phyloP scores from a whole-genome alignment of 805 yeast genomes.

The Barnettozyma pratensis region DNA sequence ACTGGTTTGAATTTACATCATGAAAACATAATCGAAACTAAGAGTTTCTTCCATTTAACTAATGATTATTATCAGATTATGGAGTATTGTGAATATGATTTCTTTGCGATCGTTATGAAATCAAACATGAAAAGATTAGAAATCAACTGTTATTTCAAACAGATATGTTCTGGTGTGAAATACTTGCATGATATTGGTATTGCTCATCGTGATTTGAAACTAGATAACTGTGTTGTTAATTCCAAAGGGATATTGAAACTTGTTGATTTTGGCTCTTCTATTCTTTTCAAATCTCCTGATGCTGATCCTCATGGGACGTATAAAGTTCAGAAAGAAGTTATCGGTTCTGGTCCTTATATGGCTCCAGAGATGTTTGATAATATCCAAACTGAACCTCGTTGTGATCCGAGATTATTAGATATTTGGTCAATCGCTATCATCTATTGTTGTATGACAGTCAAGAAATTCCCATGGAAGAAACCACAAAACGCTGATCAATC shows the following conservation, averaged over 20 bases:
- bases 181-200: conserved; percentile 74
- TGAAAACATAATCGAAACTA: conserved; percentile 73
- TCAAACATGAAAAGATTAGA: conserved; percentile 78
- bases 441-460: conserved; percentile 80
- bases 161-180: conserved; percentile 64
- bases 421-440: conserved; percentile 83
- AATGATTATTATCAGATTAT: conserved; percentile 72
- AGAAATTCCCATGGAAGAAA: conserved; percentile 85
- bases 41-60: conserved; percentile 46
- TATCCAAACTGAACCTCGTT: conserved; percentile 29
- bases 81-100: conserved; percentile 84
- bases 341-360: conserved; percentile 81
- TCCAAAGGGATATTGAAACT: conserved; percentile 67
- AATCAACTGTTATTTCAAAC: conserved; percentile 77
- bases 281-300: conserved; percentile 66
- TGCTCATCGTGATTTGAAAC: conserved; percentile 77
- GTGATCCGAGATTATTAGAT: conserved; percentile 77
- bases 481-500: conserved; percentile 69
- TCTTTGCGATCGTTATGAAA: conserved; percentile 83
- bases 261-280: conserved; percentile 83
- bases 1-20: conserved; percentile 79
- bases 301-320: conserved; percentile 55
- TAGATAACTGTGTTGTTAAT: conserved; percentile 80
- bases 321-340: conserved; percentile 32
- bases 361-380: conserved; percentile 73